Conservation (phyloP, 2,329 filamentous ascomycete species). For the Cercospora sp. region DNA sequence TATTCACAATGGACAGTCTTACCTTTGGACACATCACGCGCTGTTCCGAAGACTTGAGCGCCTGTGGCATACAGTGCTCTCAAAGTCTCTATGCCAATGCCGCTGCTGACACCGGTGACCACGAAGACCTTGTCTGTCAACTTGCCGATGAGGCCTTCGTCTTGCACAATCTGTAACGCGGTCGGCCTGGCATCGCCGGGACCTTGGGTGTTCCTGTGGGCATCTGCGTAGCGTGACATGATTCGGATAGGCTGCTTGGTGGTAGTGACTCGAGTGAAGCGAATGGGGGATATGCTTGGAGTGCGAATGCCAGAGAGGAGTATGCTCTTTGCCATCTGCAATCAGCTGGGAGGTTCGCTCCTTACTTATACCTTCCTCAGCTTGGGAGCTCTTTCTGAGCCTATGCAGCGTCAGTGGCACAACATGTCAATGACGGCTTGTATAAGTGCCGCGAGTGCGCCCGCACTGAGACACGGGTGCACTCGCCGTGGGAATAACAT, state of each 20-base stretch:
- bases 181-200: slow-evolving; percentile 25
- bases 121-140: slow-evolving; percentile 43
- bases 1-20: not conserved
- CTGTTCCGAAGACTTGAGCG: slow-evolving; percentile 46
- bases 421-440: not conserved
- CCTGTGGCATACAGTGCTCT: slow-evolving; percentile 48
- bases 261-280: not conserved
- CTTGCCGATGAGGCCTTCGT: slow-evolving; percentile 25
- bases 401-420: not conserved
- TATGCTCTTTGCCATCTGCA: not conserved
- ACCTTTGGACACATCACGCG: slow-evolving; percentile 40
- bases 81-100: slow-evolving; percentile 47
- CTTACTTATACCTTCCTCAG: not conserved
- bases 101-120: slow-evolving; percentile 46
- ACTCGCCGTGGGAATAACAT: not conserved
- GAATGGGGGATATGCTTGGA: no score
- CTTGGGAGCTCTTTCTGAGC: not conserved
- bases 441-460: not conserved
- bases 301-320: not conserved
- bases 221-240: slow-evolving; percentile 19
- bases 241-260: not conserved
- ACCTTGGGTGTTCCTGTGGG: slow-evolving; percentile 16
- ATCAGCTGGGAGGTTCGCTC: not conserved
- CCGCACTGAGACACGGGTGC: no score
- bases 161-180: slow-evolving; percentile 27